These are phyloP conservation scores for Esteya vermicola DNA, from an alignment of 2,329 filamentous ascomycete species.

Conservation along the genomic window DNA sequence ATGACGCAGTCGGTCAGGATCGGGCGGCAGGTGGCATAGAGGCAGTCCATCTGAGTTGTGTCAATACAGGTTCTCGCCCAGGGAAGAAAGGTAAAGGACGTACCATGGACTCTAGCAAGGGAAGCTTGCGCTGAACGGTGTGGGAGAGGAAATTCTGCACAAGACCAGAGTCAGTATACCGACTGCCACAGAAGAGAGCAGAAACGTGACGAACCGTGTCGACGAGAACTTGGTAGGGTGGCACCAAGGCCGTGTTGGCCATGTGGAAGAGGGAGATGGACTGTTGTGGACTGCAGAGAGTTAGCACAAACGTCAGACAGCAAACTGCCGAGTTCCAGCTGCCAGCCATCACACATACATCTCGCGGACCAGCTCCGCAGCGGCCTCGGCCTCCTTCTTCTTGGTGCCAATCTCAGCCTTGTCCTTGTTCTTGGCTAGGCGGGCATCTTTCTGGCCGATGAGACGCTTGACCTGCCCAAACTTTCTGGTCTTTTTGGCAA, in stretches of 20 bases:
- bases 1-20: constrained; percentile 68
- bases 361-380: constrained; percentile 10
- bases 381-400: constrained; percentile 24
- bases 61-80: background rate
- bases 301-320: background rate
- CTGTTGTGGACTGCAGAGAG: constrained; percentile 10
- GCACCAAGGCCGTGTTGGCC: constrained; percentile 12
- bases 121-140: constrained; percentile 76
- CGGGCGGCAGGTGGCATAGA: constrained; percentile 82
- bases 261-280: constrained; percentile 13
- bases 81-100: constrained; percentile 25
- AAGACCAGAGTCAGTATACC: too few species aligned
- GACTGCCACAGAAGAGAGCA: background rate
- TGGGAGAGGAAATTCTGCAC: constrained; percentile 66
- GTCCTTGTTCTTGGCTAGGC: constrained; percentile 67
- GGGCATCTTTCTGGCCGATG: constrained; percentile 66
- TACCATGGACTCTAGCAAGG: constrained; percentile 62
- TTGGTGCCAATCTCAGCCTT: constrained; percentile 34
- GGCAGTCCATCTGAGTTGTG: constrained; percentile 66
- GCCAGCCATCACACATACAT: constrained; percentile 1
- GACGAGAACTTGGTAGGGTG: constrained; percentile 13
- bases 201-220: constrained; percentile 10
- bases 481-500: constrained; percentile 82
- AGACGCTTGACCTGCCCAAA: constrained; percentile 75
- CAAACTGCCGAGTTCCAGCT: background rate